phyloP scores from a whole-genome alignment of 768 basidiomycete genomes.

The Lentinus brumalis region DNA sequence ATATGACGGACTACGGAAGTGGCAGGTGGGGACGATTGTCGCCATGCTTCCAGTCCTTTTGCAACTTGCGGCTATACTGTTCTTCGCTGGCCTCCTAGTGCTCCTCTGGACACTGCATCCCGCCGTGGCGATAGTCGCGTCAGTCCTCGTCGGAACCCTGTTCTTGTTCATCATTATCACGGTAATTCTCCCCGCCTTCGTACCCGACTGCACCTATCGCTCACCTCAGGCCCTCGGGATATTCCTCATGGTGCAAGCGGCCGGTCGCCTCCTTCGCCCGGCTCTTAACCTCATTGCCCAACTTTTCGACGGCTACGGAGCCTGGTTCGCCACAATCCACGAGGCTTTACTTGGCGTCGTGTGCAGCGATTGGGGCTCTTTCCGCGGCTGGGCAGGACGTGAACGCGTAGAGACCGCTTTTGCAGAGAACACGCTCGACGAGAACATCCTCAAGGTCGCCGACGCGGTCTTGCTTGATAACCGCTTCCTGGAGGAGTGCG shows the following conservation, averaged over 20 bases:
- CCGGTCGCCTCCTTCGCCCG: too few relatives aligned
- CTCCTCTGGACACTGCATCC: constrained; percentile 17
- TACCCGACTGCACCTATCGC: constrained; percentile 6
- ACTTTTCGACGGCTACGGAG: too few relatives aligned
- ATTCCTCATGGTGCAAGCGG: not conserved
- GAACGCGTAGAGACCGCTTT: too few relatives aligned
- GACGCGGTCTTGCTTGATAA: constrained; percentile 1
- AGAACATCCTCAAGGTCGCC: not conserved
- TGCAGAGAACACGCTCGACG: not conserved
- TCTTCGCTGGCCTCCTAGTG: constrained; percentile 22
- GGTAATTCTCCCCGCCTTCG: not conserved
- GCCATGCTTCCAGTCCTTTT: constrained; percentile 15
- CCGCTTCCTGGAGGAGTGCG: constrained; percentile 2
- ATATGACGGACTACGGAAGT: constrained; percentile 20
- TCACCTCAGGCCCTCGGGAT: constrained; percentile 9
- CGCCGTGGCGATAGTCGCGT: constrained; percentile 9
- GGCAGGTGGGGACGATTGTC: constrained; percentile 18
- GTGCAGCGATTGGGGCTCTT: too few relatives aligned
- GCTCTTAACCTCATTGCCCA: too few relatives aligned
- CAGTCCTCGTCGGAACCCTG: not conserved
- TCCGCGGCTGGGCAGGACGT: too few relatives aligned
- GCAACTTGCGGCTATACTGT: constrained; percentile 16
- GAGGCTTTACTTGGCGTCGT: too few relatives aligned
- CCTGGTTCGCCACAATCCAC: too few relatives aligned
- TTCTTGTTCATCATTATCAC: not conserved